Conservation (phyloP, 176 grass and related monocot species). For the Juncus effusus region DNA sequence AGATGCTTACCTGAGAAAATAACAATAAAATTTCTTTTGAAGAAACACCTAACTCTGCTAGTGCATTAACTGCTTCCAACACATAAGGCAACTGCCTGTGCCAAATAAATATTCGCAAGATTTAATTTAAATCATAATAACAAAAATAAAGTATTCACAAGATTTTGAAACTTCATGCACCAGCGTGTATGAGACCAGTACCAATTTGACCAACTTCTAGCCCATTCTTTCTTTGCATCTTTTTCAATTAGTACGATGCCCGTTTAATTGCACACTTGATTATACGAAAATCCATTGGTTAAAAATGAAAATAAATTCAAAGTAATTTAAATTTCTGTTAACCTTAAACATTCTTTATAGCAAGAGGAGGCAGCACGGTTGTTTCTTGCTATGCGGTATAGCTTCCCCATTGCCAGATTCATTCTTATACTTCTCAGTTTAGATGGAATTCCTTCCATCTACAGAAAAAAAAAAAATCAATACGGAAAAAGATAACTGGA, state of each 20-base stretch:
- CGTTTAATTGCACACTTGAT: too few relatives aligned
- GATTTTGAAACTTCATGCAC: too few relatives aligned
- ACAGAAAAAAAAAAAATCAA: slow-evolving; percentile 33
- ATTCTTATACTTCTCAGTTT: slow-evolving; percentile 82
- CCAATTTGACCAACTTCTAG: too few relatives aligned
- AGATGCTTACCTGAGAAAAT: slow-evolving; percentile 66
- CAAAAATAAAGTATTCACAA: too few relatives aligned
- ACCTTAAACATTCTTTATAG: slow-evolving; percentile 99
- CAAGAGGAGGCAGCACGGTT: slow-evolving; percentile 62
- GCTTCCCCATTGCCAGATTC: slow-evolving; percentile 88
- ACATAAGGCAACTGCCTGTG: slow-evolving; percentile 78
- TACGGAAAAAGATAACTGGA: background rate
- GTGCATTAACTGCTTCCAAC: slow-evolving; percentile 83
- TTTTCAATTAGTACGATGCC: too few relatives aligned
- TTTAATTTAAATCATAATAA: too few relatives aligned
- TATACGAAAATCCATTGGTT: background rate
- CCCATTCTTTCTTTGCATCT: too few relatives aligned
- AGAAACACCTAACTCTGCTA: slow-evolving; percentile 83
- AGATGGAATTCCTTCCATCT: slow-evolving; percentile 97
- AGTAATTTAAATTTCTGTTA: slow-evolving; percentile 4
- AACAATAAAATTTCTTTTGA: slow-evolving; percentile 76
- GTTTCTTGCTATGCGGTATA: slow-evolving; percentile 81
- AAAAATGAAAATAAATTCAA: background rate
- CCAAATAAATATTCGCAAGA: background rate
- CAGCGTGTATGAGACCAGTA: too few relatives aligned